Evolutionary conservation across 805 yeast species (phyloP).

Genomic region (Starmerella bacillaris): DNA sequence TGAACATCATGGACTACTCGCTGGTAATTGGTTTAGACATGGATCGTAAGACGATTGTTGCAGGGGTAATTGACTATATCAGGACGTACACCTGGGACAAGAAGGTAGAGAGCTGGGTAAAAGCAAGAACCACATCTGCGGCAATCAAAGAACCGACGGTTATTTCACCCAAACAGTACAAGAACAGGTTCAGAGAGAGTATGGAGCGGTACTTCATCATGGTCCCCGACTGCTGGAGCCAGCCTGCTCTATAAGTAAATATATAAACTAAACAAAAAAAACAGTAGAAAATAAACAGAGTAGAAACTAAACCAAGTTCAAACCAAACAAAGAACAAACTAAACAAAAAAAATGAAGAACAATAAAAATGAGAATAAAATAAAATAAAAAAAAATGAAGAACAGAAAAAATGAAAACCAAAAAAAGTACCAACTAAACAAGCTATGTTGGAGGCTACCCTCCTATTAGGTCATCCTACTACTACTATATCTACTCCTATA

Average conservation of each 20-base stretch:
- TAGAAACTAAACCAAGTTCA: too few relatives aligned
- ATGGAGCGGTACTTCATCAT: conserved; percentile 89
- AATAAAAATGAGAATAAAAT: too few relatives aligned
- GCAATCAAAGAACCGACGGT: conserved; percentile 91
- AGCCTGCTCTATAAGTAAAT: too few relatives aligned
- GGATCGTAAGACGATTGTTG: conserved; percentile 44
- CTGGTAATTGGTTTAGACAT: conserved; percentile 80
- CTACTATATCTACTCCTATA: too few relatives aligned
- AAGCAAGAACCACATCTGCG: conserved; percentile 76
- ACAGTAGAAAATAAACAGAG: too few relatives aligned
- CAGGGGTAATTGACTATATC: conserved; percentile 86
- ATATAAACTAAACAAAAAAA: too few relatives aligned
- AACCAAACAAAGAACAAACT: too few relatives aligned
- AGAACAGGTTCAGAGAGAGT: conserved; percentile 86
- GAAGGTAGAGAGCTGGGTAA: conserved; percentile 95
- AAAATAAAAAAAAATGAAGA: background rate
- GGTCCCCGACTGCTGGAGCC: conserved; percentile 57
- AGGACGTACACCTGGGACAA: conserved; percentile 98
- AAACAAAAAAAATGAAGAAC: background rate
- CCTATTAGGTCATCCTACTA: too few relatives aligned
- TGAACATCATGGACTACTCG: conserved; percentile 98
- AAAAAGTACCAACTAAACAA: too few relatives aligned
- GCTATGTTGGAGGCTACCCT: too few relatives aligned
- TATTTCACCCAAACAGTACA: conserved; percentile 89
- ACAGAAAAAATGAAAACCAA: too few relatives aligned